Conservation (phyloP, 75 land plant species). For the Cunninghamia lanceolata region DNA sequence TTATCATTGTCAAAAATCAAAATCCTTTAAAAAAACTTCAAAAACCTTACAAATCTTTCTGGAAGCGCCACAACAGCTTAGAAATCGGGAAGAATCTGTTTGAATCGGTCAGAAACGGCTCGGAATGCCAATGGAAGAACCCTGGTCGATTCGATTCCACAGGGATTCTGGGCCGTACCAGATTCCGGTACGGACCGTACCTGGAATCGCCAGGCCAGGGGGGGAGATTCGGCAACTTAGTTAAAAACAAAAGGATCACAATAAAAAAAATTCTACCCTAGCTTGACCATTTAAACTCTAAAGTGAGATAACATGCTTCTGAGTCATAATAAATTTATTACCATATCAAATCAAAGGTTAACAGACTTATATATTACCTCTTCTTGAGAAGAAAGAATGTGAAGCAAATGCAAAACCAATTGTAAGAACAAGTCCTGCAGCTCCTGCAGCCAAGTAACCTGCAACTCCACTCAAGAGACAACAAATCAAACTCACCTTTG, state of each 20-base stretch:
- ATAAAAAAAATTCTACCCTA: background rate
- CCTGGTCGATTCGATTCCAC: no score
- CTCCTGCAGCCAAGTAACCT: slow-evolving; percentile 58
- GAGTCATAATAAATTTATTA: background rate
- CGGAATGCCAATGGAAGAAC: no score
- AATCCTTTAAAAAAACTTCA: no score
- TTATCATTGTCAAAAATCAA: no score
- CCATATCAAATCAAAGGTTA: background rate
- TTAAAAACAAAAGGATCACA: background rate
- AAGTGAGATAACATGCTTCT: background rate
- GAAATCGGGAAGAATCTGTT: no score
- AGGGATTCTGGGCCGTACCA: no score
- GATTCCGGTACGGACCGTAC: no score
- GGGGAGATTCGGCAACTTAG: no score
- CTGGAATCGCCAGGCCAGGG: no score
- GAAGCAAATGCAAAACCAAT: slow-evolving; percentile 58
- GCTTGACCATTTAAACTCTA: background rate
- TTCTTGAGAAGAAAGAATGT: slow-evolving; percentile 10
- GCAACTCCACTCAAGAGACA: slow-evolving; percentile 20
- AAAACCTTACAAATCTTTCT: no score
- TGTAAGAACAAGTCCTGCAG: slow-evolving; percentile 52
- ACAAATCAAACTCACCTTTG: background rate
- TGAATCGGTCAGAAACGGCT: no score
- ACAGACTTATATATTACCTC: slow-evolving; percentile 3
- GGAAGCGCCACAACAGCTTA: no score